These are phyloP conservation scores for Chalciporus sp. DNA, from an alignment of 1,284 basidiomycete species.

Conservation along the genomic window DNA sequence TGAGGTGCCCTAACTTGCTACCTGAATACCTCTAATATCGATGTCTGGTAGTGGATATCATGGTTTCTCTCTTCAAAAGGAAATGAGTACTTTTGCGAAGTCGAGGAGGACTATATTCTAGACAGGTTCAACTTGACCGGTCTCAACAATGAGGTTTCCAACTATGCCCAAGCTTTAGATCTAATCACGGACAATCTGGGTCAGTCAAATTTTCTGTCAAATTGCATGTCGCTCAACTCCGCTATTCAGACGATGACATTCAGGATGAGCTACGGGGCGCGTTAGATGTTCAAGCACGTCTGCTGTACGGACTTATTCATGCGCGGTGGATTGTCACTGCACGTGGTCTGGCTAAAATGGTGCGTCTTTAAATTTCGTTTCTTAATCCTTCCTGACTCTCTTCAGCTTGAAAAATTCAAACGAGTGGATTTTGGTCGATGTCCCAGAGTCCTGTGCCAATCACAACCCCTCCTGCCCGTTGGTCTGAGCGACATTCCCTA, in stretches of 20 bases:
- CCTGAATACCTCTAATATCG: constrained; percentile 19
- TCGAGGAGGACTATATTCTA: constrained; percentile 98
- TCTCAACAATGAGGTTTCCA: constrained; percentile 93
- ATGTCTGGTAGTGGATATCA: constrained; percentile 79
- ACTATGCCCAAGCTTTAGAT: constrained; percentile 93
- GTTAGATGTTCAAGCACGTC: constrained; percentile 89
- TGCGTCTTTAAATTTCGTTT: constrained; percentile 36
- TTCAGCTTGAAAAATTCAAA: constrained; percentile 93
- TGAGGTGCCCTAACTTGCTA: constrained; percentile 29
- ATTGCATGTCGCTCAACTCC: background rate
- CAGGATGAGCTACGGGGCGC: constrained; percentile 76
- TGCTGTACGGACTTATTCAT: constrained; percentile 95
- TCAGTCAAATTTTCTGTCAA: constrained; percentile 39
- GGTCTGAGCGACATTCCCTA: constrained; percentile 93
- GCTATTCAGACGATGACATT: constrained; percentile 70
- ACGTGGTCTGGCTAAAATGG: constrained; percentile 94
- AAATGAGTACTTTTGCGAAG: constrained; percentile 98
- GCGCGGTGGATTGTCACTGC: constrained; percentile 96
- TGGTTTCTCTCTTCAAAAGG: constrained; percentile 99
- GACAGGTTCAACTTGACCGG: constrained; percentile 99
- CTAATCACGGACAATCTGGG: constrained; percentile 93
- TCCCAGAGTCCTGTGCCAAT: constrained; percentile 91
- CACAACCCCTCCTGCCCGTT: constrained; percentile 92
- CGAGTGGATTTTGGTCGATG: constrained; percentile 95
- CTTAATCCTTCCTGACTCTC: constrained; percentile 6